phyloP scores from a whole-genome alignment of 2,329 filamentous ascomycete species.

The Venturia carpophila region DNA sequence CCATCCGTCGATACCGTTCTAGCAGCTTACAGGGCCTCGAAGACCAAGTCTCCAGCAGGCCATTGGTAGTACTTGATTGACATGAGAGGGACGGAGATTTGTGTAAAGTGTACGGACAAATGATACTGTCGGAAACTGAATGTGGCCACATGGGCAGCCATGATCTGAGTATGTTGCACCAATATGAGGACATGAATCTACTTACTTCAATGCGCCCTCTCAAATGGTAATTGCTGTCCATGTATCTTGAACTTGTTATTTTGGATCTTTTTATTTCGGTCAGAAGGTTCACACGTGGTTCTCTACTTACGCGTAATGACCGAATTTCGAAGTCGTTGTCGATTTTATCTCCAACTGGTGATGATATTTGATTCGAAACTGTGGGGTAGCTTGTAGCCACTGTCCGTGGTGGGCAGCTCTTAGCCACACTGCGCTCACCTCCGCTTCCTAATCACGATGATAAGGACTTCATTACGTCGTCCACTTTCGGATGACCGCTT shows the following conservation, averaged over 20 bases:
- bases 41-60: neutral
- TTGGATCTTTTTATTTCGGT: no score
- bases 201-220: no score
- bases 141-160: neutral
- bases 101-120: neutral
- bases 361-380: neutral
- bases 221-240: no score
- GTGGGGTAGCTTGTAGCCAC: conserved; percentile 5
- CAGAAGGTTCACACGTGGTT: no score
- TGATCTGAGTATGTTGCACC: neutral
- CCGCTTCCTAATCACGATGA: neutral
- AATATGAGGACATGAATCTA: neutral
- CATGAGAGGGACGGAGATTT: neutral
- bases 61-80: neutral
- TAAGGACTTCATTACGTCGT: conserved; percentile 6
- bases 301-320: no score
- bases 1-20: neutral
- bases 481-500: neutral
- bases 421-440: conserved; percentile 12
- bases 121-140: neutral
- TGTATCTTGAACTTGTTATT: no score
- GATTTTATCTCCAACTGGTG: no score
- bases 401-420: neutral
- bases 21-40: neutral
- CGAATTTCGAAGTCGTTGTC: no score